Conservation (phyloP, 2,329 filamentous ascomycete species). For the Calonectria multiphialidica region DNA sequence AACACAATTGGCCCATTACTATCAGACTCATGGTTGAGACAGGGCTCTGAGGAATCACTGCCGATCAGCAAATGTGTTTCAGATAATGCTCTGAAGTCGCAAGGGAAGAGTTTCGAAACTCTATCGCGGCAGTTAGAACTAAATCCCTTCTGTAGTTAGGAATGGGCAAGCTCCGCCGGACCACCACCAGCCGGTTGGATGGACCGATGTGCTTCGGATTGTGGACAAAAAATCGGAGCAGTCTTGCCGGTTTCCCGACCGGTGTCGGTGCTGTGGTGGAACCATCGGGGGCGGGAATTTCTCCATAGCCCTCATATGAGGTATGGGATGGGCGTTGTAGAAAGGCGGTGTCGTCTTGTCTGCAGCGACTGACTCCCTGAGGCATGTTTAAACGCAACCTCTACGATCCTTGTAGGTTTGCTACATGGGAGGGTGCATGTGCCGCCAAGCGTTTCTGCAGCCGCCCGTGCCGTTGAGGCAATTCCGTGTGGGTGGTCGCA, state of each 20-base stretch:
- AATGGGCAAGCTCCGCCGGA: not conserved
- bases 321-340: slow-evolving; percentile 4
- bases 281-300: slow-evolving; percentile 3
- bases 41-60: not conserved
- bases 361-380: slow-evolving; percentile 8
- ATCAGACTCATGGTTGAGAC: not conserved
- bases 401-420: slow-evolving; percentile 15
- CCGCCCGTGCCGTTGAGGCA: slow-evolving; percentile 25
- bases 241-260: slow-evolving; percentile 10
- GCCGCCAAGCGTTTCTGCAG: slow-evolving; percentile 9
- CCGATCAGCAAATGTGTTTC: slow-evolving; percentile 20
- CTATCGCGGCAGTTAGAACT: not conserved
- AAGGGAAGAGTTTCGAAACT: slow-evolving; percentile 12
- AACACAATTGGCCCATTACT: not conserved
- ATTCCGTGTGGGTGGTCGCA: slow-evolving; percentile 17
- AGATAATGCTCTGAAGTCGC: not conserved
- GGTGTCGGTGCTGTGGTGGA: slow-evolving; percentile 21
- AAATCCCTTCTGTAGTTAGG: not conserved
- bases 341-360: not conserved
- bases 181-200: not conserved
- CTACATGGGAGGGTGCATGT: slow-evolving; percentile 12
- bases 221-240: slow-evolving; percentile 2
- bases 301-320: not conserved
- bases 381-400: slow-evolving; percentile 16
- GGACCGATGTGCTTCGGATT: not conserved